Evolutionary conservation across 73 alveolate species (phyloP).

Genomic region (Paramecium bursaria): DNA sequence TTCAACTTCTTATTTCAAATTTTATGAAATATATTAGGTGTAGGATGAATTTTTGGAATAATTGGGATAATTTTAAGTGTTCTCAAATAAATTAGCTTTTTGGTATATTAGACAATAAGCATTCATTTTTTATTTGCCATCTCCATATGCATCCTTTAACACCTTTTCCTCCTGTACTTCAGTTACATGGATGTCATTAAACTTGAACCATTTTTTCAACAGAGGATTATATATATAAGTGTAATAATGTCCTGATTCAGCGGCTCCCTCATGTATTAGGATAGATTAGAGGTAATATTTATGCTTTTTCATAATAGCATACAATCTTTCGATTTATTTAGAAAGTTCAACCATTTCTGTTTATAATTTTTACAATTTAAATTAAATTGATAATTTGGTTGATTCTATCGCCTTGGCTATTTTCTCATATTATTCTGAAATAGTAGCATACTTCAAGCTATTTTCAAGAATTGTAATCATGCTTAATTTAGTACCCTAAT

Average conservation of each 20-base stretch:
- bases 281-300: slow-evolving; percentile 74
- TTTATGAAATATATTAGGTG: slow-evolving; percentile 6
- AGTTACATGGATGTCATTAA: slow-evolving; percentile 80
- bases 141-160: slow-evolving; percentile 66
- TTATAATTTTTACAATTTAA: neutral
- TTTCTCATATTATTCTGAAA: neutral
- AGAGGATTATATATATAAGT: slow-evolving; percentile 75
- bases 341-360: slow-evolving; percentile 2
- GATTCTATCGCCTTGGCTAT: neutral
- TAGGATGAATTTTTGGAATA: slow-evolving; percentile 23
- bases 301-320: slow-evolving; percentile 54
- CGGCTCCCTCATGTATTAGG: slow-evolving; percentile 84
- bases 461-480: neutral
- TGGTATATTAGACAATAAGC: slow-evolving; percentile 45
- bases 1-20: slow-evolving; percentile 17
- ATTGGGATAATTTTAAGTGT: slow-evolving; percentile 7
- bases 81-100: slow-evolving; percentile 9
- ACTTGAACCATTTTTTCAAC: slow-evolving; percentile 74
- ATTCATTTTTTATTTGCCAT: slow-evolving; percentile 55
- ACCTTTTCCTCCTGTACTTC: slow-evolving; percentile 76
- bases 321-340: slow-evolving; percentile 13
- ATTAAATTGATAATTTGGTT: slow-evolving; percentile 6
- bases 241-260: slow-evolving; percentile 87
- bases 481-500: neutral
- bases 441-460: slow-evolving; percentile 1